Conservation (phyloP, 306 rosid species). For the Rosa multiflora region DNA sequence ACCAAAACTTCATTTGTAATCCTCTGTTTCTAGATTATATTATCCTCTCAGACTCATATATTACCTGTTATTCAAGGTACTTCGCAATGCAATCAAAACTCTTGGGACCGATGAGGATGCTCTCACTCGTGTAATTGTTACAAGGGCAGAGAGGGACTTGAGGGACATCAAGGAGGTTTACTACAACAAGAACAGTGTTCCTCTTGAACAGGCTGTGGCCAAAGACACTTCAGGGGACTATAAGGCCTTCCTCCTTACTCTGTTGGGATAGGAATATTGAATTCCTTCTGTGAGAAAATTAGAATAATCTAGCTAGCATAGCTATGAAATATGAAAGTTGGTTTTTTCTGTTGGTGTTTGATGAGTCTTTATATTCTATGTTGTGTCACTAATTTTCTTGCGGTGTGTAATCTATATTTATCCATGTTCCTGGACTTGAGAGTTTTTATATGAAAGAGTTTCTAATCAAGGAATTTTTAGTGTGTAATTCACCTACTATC, state of each 20-base stretch:
- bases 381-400: constrained; percentile 3
- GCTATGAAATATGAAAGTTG: not conserved
- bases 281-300: not conserved
- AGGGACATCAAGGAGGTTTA: constrained; percentile 58
- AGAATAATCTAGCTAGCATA: not conserved
- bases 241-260: constrained; percentile 61
- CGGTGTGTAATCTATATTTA: not conserved
- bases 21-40: not conserved
- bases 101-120: constrained; percentile 71
- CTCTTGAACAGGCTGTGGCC: constrained; percentile 65
- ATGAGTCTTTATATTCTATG: not conserved
- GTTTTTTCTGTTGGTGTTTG: not conserved
- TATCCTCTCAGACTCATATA: not conserved
- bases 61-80: constrained; percentile 27
- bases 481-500: no score
- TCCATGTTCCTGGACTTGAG: not conserved
- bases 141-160: constrained; percentile 84
- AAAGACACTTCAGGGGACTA: constrained; percentile 74
- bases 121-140: constrained; percentile 68
- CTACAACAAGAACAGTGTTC: constrained; percentile 71
- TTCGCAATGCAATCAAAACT: constrained; percentile 57
- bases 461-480: no score
- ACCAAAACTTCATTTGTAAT: not conserved
- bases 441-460: not conserved
- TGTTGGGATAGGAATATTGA: constrained; percentile 56